Conservation (phyloP, 1,284 basidiomycete genomes). For the Hortiboletus rubellus region DNA sequence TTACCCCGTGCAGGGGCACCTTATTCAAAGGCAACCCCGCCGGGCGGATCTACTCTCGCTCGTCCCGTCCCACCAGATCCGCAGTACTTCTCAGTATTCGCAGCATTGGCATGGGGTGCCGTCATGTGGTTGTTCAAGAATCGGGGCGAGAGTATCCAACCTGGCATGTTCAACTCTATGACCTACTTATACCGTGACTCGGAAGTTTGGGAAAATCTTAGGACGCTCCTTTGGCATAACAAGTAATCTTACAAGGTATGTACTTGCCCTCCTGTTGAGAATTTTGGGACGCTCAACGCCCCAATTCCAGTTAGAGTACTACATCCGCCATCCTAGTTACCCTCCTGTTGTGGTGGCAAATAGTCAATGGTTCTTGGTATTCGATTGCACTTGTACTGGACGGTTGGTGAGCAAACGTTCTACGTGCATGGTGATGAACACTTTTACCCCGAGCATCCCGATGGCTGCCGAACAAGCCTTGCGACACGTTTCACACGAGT, state of each 20-base stretch:
- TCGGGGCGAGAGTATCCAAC: constrained; percentile 84
- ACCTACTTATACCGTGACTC: constrained; percentile 76
- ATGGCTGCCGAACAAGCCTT: constrained; percentile 60
- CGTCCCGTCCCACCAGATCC: constrained; percentile 81
- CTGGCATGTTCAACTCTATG: constrained; percentile 90
- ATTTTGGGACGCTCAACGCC: background rate
- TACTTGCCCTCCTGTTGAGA: background rate
- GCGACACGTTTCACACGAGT: constrained; percentile 50
- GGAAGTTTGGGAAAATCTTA: constrained; percentile 63
- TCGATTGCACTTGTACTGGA: constrained; percentile 62
- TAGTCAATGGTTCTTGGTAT: constrained; percentile 40
- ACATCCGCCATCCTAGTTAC: constrained; percentile 19
- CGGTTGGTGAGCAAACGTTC: constrained; percentile 13
- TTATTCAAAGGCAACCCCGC: constrained; percentile 41
- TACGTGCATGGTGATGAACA: background rate
- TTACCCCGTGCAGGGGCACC: constrained; percentile 68
- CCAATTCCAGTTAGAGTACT: constrained; percentile 4
- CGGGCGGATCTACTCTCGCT: constrained; percentile 43
- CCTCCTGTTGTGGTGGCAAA: constrained; percentile 25
- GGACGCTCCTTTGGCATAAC: constrained; percentile 75
- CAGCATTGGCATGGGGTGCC: constrained; percentile 91
- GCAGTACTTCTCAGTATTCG: constrained; percentile 83
- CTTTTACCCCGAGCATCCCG: constrained; percentile 60
- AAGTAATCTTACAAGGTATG: constrained; percentile 40
- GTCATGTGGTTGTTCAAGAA: constrained; percentile 97